These are phyloP conservation scores for Mrakia frigida DNA, from an alignment of 768 basidiomycete genomes.

Conservation along the genomic window DNA sequence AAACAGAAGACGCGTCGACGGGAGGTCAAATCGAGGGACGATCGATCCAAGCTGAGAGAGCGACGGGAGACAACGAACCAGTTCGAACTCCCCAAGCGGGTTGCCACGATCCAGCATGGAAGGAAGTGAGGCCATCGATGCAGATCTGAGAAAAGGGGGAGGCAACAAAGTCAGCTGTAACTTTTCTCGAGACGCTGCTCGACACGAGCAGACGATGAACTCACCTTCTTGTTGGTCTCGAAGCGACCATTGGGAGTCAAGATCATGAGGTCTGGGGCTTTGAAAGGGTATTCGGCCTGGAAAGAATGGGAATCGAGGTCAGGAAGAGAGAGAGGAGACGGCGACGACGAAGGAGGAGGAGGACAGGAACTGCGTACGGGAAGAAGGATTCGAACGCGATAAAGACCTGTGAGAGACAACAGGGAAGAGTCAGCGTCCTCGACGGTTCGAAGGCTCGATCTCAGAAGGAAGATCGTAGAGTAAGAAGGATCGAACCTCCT, in stretches of 20 bases:
- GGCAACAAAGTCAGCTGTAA: not conserved
- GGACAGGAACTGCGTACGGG: not conserved
- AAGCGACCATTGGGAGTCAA: constrained; percentile 96
- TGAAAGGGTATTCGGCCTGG: constrained; percentile 92
- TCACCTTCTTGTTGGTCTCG: constrained; percentile 88
- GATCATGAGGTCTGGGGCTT: constrained; percentile 91
- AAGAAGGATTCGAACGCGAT: constrained; percentile 65
- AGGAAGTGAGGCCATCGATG: constrained; percentile 43
- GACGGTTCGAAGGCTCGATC: not conserved
- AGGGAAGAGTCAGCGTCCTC: not conserved
- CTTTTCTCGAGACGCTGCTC: no score
- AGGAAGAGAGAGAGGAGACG: not conserved
- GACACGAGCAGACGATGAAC: constrained; percentile 33
- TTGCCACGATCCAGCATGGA: constrained; percentile 96
- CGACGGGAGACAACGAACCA: constrained; percentile 42
- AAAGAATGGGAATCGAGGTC: constrained; percentile 54
- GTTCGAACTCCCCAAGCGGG: constrained; percentile 98
- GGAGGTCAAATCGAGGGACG: not conserved
- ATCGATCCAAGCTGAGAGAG: not conserved
- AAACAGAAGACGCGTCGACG: not conserved
- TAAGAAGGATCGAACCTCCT: constrained; percentile 53
- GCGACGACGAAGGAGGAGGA: not conserved
- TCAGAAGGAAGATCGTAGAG: not conserved
- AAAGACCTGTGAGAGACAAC: constrained; percentile 49
- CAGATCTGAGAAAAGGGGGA: constrained; percentile 39